Conservation (phyloP, 352 stramenopile genomes). For the Phytophthora agathidicida region DNA sequence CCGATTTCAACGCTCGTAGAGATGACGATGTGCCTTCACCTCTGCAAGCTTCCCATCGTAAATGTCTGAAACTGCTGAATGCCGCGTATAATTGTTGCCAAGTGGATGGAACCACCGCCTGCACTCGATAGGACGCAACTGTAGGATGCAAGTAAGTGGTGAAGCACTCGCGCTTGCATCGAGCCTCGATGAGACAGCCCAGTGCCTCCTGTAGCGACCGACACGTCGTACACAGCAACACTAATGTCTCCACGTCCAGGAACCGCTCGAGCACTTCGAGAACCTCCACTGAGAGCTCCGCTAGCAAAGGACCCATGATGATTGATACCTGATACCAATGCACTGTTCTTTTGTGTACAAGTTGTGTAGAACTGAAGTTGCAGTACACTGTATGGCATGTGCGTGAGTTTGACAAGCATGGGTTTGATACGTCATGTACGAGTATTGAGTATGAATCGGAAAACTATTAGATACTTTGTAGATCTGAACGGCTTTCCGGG, state of each 20-base stretch:
- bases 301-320: constrained; percentile 14
- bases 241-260: constrained; percentile 46
- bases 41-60: constrained; percentile 52
- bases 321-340: too few species aligned
- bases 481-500: constrained; percentile 15
- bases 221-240: constrained; percentile 44
- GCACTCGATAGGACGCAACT: constrained; percentile 69
- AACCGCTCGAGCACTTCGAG: constrained; percentile 35
- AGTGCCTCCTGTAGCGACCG: constrained; percentile 12
- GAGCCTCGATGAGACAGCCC: constrained; percentile 23
- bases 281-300: constrained; percentile 47
- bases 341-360: constrained; percentile 14
- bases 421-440: too few species aligned
- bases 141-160: constrained; percentile 60
- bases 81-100: constrained; percentile 66
- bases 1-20: constrained; percentile 62
- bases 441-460: constrained; percentile 8
- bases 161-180: constrained; percentile 77
- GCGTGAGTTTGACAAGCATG: not conserved
- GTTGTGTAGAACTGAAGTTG: constrained; percentile 5
- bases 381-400: too few species aligned
- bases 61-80: constrained; percentile 42
- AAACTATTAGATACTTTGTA: constrained; percentile 26
- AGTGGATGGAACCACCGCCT: constrained; percentile 56
- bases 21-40: constrained; percentile 55